Conservation (phyloP, 73 alveolate genomes). For the Stentor coeruleus region DNA sequence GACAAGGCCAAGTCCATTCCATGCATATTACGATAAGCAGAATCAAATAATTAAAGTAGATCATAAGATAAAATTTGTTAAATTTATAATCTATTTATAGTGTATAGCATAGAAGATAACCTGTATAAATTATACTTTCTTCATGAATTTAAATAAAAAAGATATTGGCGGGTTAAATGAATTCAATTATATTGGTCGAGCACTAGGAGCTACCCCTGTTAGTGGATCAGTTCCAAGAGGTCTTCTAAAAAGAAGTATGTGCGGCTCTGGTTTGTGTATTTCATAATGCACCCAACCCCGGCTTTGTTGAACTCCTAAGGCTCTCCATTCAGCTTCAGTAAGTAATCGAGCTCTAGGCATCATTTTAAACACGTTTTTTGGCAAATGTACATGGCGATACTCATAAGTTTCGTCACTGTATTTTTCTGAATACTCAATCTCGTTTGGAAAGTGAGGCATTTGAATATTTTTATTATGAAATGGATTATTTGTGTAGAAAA, state of each 20-base stretch:
- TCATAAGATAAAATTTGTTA: background rate
- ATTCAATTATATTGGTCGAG: constrained; percentile 18
- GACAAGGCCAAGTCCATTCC: constrained; percentile 2
- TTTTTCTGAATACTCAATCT: constrained; percentile 76
- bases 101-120: too few relatives aligned
- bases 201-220: constrained; percentile 60
- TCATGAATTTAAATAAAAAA: too few relatives aligned
- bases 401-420: constrained; percentile 72
- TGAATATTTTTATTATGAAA: too few relatives aligned
- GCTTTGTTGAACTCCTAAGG: constrained; percentile 88
- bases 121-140: too few relatives aligned
- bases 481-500: too few relatives aligned
- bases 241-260: constrained; percentile 87
- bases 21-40: background rate
- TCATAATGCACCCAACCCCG: constrained; percentile 93
- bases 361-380: constrained; percentile 68
- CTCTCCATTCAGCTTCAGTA: constrained; percentile 93
- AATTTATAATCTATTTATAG: too few relatives aligned
- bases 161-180: too few relatives aligned
- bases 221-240: constrained; percentile 92
- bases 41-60: background rate
- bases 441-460: constrained; percentile 85
- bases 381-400: constrained; percentile 80
- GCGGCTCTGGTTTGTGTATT: constrained; percentile 66
- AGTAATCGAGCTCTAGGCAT: constrained; percentile 72